Percentiles rank a stretch among this genome's conserved stretches.
Evolutionary conservation across 768 basidiomycete species (phyloP).

Genomic region (Lentinula detonsa): DNA sequence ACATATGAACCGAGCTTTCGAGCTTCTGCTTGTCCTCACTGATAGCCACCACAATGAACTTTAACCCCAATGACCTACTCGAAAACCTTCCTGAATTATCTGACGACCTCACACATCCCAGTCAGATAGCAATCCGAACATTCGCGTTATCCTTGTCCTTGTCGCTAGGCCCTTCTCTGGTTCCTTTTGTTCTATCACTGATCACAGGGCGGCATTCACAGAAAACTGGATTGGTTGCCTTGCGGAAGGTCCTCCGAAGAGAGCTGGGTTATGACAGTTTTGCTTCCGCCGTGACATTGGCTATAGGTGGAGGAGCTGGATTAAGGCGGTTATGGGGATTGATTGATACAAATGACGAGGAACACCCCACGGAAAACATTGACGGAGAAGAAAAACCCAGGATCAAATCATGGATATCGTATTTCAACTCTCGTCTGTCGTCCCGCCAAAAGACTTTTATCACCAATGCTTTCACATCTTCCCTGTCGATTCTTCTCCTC

Average conservation of each 20-base stretch:
- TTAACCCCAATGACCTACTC: not conserved
- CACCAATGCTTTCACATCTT: conserved; percentile 50
- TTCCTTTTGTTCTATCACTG: conserved; percentile 43
- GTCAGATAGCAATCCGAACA: conserved; percentile 57
- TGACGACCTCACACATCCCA: conserved; percentile 41
- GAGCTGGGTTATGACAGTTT: conserved; percentile 62
- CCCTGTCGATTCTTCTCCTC: conserved; percentile 50
- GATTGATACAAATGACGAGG: conserved; percentile 9
- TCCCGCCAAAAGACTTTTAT: conserved; percentile 50
- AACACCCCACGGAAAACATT: not conserved
- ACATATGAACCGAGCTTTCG: not conserved
- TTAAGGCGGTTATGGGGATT: conserved; percentile 40
- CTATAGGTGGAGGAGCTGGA: conserved; percentile 58
- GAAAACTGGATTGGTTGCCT: conserved; percentile 16
- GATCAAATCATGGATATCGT: conserved; percentile 8
- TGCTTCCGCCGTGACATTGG: conserved; percentile 59
- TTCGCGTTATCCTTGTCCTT: conserved; percentile 62
- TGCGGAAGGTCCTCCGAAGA: conserved; percentile 33
- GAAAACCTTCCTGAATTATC: conserved; percentile 18
- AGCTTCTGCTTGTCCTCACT: not conserved
- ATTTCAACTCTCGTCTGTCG: conserved; percentile 21
- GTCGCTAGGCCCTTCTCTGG: conserved; percentile 57
- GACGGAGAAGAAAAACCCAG: not conserved
- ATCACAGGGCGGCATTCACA: conserved; percentile 15
- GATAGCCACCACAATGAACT: not conserved